A percentile compares a stretch with the other conserved stretches of the same genome.
These are phyloP conservation scores for Hymenoscyphus occultus DNA, from an alignment of 2,329 filamentous ascomycete species.

Conservation along the genomic window DNA sequence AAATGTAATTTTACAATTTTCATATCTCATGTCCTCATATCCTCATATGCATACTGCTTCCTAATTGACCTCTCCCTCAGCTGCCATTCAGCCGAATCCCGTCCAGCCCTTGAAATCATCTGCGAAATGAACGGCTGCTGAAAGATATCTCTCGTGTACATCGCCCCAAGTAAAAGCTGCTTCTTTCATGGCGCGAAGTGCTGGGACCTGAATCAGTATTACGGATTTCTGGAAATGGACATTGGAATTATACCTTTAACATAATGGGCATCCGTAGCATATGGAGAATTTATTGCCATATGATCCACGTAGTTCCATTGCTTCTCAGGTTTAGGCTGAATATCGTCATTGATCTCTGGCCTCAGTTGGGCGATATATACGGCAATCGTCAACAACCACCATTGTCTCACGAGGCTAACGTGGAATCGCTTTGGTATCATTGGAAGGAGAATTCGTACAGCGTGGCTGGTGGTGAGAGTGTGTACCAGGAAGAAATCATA, in stretches of 20 bases:
- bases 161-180: slow-evolving; percentile 74
- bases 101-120: slow-evolving; percentile 71
- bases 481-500: slow-evolving; percentile 86
- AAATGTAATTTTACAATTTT: neutral
- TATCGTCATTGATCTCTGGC: slow-evolving; percentile 66
- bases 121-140: slow-evolving; percentile 67
- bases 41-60: neutral
- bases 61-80: slow-evolving; percentile 5
- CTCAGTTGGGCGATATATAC: slow-evolving; percentile 75
- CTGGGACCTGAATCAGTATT: slow-evolving; percentile 39
- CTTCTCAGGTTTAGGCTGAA: slow-evolving; percentile 51
- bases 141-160: slow-evolving; percentile 61
- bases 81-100: slow-evolving; percentile 23
- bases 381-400: slow-evolving; percentile 81
- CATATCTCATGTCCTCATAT: neutral
- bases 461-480: slow-evolving; percentile 80
- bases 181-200: slow-evolving; percentile 70
- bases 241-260: slow-evolving; percentile 65
- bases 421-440: slow-evolving; percentile 72
- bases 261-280: slow-evolving; percentile 74
- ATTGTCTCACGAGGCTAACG: slow-evolving; percentile 71
- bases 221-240: neutral
- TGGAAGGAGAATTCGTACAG: slow-evolving; percentile 80
- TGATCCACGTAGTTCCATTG: slow-evolving; percentile 76
- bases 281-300: slow-evolving; percentile 65